phyloP scores from a whole-genome alignment of 2,329 filamentous ascomycete genomes.

The Diaporthe ilicicola region DNA sequence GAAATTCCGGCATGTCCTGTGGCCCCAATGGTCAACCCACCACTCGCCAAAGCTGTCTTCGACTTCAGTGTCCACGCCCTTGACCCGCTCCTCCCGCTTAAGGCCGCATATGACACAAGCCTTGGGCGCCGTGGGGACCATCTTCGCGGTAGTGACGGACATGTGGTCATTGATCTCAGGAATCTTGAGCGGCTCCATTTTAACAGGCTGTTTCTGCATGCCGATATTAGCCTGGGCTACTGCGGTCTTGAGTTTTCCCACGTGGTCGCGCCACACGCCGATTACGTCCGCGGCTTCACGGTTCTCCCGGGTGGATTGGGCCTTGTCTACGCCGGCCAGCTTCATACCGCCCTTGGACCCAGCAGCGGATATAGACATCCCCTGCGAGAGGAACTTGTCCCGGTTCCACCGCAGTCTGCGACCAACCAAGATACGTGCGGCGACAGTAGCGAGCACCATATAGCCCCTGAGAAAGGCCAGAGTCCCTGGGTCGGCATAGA shows the following conservation, averaged over 20 bases:
- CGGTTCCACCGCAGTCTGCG: constrained; percentile 90
- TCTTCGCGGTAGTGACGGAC: constrained; percentile 72
- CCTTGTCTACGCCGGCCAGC: constrained; percentile 83
- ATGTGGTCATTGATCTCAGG: constrained; percentile 78
- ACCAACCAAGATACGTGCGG: constrained; percentile 83
- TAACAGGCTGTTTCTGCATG: constrained; percentile 36
- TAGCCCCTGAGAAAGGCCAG: constrained; percentile 72
- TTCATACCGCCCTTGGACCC: constrained; percentile 86
- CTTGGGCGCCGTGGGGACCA: constrained; percentile 77
- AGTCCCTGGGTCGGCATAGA: constrained; percentile 70
- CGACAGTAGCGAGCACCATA: constrained; percentile 70
- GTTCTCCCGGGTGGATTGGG: constrained; percentile 83
- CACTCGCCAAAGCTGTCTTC: constrained; percentile 96
- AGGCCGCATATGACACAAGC: constrained; percentile 87
- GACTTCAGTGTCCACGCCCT: constrained; percentile 77
- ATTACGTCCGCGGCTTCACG: constrained; percentile 83
- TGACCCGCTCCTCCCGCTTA: constrained; percentile 84
- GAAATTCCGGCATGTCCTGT: constrained; percentile 81
- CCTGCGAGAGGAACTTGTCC: constrained; percentile 83
- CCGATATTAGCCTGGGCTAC: constrained; percentile 71
- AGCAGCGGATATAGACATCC: constrained; percentile 85
- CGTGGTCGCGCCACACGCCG: constrained; percentile 76
- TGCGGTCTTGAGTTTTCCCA: constrained; percentile 77
- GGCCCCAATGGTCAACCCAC: constrained; percentile 93
- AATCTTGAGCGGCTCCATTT: constrained; percentile 56